Conservation (phyloP, 257 asterid species). For the Linaria vulgaris region DNA sequence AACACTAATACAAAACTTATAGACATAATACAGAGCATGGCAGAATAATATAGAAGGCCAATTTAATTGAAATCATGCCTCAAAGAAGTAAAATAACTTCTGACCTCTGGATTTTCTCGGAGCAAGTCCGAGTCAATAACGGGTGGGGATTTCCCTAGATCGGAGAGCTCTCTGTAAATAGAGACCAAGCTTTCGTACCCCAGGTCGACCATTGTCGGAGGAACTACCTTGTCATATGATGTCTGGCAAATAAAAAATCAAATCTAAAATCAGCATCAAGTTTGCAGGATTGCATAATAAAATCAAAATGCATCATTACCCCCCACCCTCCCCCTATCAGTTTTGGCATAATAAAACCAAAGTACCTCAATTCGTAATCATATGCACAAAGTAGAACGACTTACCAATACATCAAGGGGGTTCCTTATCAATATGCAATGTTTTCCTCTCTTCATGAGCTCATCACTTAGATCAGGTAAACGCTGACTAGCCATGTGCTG, state of each 20-base stretch:
- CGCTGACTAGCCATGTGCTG: slow-evolving; percentile 90
- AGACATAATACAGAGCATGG: too few relatives aligned
- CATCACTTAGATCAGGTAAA: slow-evolving; percentile 59
- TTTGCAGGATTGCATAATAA: neutral
- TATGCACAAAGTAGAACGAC: slow-evolving; percentile 23
- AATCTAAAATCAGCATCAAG: slow-evolving; percentile 27
- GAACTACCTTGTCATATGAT: slow-evolving; percentile 67
- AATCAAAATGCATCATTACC: too few relatives aligned
- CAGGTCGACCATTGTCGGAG: slow-evolving; percentile 63
- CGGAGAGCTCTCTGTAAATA: slow-evolving; percentile 58
- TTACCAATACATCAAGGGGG: slow-evolving; percentile 86
- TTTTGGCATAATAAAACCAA: too few relatives aligned
- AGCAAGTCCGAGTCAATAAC: slow-evolving; percentile 74
- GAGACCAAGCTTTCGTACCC: slow-evolving; percentile 62
- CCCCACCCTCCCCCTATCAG: too few relatives aligned
- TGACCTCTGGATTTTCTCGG: slow-evolving; percentile 75
- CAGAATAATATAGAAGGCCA: too few relatives aligned
- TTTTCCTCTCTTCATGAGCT: slow-evolving; percentile 74
- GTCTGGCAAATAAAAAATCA: slow-evolving; percentile 45
- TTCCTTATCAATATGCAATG: slow-evolving; percentile 80
- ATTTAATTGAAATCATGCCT: too few relatives aligned
- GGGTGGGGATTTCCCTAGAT: slow-evolving; percentile 62
- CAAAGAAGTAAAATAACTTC: neutral
- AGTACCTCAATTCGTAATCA: neutral
- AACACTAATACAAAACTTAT: too few relatives aligned